These are phyloP conservation scores for Juglanconis oblonga DNA, from an alignment of 2,329 filamentous ascomycete species.

Conservation along the genomic window DNA sequence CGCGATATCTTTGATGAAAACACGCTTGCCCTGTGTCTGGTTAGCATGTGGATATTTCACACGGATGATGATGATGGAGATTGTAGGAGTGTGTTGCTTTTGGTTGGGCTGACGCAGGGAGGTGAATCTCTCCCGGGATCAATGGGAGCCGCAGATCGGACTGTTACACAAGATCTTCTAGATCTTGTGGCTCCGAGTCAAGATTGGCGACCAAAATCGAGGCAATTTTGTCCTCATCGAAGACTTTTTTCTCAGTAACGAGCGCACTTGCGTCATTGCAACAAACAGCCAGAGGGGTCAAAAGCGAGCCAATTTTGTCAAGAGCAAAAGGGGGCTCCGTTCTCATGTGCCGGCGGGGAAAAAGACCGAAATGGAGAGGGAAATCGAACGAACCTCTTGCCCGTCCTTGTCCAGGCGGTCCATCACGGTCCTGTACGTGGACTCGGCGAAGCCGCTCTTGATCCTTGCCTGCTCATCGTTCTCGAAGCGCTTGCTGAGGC, in stretches of 20 bases:
- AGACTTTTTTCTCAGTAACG: neutral
- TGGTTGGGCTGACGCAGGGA: too few relatives aligned
- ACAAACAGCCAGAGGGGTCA: neutral
- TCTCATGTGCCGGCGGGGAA: constrained; percentile 10
- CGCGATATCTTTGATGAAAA: constrained; percentile 98
- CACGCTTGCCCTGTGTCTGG: constrained; percentile 69
- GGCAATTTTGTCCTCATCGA: neutral
- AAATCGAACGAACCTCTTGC: constrained; percentile 61
- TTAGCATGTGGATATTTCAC: constrained; percentile 6
- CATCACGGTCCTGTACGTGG: constrained; percentile 75
- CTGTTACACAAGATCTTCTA: constrained; percentile 1
- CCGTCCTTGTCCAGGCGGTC: constrained; percentile 70
- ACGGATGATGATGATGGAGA: neutral
- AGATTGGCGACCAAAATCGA: neutral
- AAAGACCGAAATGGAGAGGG: constrained; percentile 17
- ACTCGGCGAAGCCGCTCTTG: constrained; percentile 64
- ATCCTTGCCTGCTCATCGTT: constrained; percentile 56
- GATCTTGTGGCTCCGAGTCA: neutral
- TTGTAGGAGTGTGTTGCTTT: neutral
- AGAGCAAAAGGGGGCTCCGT: neutral
- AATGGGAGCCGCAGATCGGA: constrained; percentile 11
- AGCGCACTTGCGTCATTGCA: constrained; percentile 1
- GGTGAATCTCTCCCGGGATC: too few relatives aligned
- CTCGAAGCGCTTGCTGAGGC: constrained; percentile 75
- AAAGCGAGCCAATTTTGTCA: neutral